Evolutionary conservation across 129 eudicot species (phyloP).

Genomic region (Pulicaria dysenterica): DNA sequence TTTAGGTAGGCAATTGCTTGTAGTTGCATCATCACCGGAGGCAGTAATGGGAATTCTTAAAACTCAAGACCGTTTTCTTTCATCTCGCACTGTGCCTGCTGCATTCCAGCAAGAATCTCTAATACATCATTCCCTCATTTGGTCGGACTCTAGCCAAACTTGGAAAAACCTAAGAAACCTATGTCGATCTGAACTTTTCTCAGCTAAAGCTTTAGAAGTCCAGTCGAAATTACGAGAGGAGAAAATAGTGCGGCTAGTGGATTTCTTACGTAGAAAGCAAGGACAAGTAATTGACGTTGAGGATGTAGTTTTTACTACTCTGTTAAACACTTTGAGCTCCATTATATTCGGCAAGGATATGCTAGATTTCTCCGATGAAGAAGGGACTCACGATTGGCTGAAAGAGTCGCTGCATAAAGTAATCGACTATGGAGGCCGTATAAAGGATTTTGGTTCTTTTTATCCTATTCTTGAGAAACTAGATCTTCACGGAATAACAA

Average conservation of each 20-base stretch:
- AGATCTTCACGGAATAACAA: conserved; percentile 15
- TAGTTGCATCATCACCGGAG: conserved; percentile 27
- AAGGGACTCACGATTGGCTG: conserved; percentile 12
- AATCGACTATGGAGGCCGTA: neutral
- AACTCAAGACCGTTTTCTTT: conserved; percentile 27
- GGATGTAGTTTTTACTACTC: conserved; percentile 18
- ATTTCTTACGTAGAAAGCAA: conserved; percentile 1
- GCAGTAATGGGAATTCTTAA: conserved; percentile 28
- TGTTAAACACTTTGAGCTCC: conserved; percentile 19
- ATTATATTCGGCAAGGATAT: conserved; percentile 21
- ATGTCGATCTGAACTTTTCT: conserved; percentile 28
- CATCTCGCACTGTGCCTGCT: conserved; percentile 14
- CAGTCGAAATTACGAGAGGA: conserved; percentile 16
- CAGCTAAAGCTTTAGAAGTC: conserved; percentile 22
- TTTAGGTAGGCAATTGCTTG: conserved; percentile 3
- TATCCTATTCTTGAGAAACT: conserved; percentile 20
- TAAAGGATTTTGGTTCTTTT: conserved; percentile 18
- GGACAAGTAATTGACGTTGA: conserved; percentile 12
- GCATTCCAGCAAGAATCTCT: neutral
- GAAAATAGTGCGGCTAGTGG: conserved; percentile 6
- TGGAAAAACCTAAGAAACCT: conserved; percentile 23
- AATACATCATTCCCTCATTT: conserved; percentile 6
- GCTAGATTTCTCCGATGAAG: neutral
- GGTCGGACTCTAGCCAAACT: conserved; percentile 13
- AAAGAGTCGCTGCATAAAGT: conserved; percentile 2